Evolutionary conservation across 352 stramenopile species (phyloP), one percentile per base, ranked within the genome.

Genomic region (Phytophthora syringae): DNA sequence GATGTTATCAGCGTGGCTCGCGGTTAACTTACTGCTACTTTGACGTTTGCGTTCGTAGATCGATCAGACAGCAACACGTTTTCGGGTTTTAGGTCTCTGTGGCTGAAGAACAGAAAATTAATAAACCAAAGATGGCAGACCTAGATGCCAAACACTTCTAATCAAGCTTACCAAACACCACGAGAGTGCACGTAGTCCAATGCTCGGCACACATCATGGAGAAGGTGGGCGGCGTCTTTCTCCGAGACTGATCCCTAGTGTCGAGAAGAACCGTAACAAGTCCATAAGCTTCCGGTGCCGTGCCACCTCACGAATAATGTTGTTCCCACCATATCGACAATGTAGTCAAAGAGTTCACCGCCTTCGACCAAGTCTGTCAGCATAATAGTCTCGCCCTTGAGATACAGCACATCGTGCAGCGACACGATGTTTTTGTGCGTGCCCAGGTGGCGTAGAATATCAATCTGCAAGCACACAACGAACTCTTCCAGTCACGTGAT

Each of bases 321-420:
- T 18, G 15, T 49, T 18, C 54, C 15, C 1, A 88, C 80, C 77
- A 84, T 82, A 49, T 89, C 74, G 16, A 90, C 83, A 27, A 94
- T 94, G 55, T 89, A 94, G 70, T 92, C 78, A 50, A 94, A 92
- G 6, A 94, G 71, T 59, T 94, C 83, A 25, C 85, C 83, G 43
- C 85, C 85, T 70, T 88, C 67, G 18, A 91, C 82, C 11, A 94
- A 72, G 47, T 94, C 85, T 52, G 72, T 91, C 57, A 94, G 72
- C 83, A 94, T 91, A 52, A 92, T 92, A 9, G 82, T 92, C 62
- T 90, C 77, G 24, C 87, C 64, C 36, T 85, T 67, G 4, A 79
- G 58, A 49, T 79, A 81, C 7, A 92, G 53, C 18, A 92, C 80
- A 52, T 92, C 83, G 18, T 89, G 80, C 9, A 94, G 72, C 10